Evolutionary conservation across 2,329 filamentous ascomycete species (phyloP).

Genomic region (Sarocladium oryzae): DNA sequence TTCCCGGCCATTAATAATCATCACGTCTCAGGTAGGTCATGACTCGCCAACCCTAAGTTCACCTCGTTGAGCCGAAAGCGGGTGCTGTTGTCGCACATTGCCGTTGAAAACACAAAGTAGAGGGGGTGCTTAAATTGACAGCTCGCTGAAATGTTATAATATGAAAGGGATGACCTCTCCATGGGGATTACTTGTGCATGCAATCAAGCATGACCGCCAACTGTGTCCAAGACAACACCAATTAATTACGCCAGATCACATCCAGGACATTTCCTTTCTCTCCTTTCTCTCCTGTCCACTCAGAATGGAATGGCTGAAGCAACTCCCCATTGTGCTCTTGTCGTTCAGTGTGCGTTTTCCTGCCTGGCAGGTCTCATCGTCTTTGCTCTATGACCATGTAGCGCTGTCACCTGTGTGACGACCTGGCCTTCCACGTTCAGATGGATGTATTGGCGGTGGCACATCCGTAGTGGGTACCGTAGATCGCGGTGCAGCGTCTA

Average conservation of each 20-base stretch:
- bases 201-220: neutral
- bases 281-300: neutral
- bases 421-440: constrained; percentile 29
- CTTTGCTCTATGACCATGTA: neutral
- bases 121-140: neutral
- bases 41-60: no score
- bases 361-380: neutral
- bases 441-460: constrained; percentile 40
- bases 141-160: neutral
- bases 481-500: constrained; percentile 58
- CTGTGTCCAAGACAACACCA: neutral
- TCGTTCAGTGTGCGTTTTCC: neutral
- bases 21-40: no score
- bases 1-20: no score
- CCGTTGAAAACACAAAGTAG: no score
- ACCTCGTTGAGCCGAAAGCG: no score
- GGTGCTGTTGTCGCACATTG: no score
- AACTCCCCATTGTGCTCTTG: no score
- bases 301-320: no score
- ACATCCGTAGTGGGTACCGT: constrained; percentile 41
- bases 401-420: neutral
- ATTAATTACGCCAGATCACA: neutral
- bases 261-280: neutral
- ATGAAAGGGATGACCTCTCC: neutral
- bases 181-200: neutral